Evolutionary conservation across 441 rosid genomes (phyloP), one percentile per base, ranked within the genome.

Genomic region (Eugenia klotzschiana): DNA sequence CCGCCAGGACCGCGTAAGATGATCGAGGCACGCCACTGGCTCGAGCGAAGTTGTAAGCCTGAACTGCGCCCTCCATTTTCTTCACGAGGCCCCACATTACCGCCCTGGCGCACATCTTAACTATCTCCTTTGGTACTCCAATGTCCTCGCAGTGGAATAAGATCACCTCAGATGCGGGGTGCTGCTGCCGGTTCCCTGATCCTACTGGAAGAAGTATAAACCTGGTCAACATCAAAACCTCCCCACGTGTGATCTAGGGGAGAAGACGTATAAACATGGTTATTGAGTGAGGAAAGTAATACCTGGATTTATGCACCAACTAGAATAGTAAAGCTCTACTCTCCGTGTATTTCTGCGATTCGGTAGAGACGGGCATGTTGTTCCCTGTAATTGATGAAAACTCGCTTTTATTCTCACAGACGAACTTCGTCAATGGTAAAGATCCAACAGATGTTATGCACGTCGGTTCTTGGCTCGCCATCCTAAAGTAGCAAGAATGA

Each of bases 61-160:
- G 87, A 49, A 83, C 6, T 10, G 80, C 87, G 0, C 55, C 43
- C 5, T 80, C 83, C 87, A 85, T 80, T 27, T 60, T 82, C 80
- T 79, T 85, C 0, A 85, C 77, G 6, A 85, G 50, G 40, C 87
- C 53, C 87, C 87, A 85, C 83, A 83, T 82, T 37, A 46, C 81
- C 0, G 85, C 85, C 56, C 85, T 52, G 46, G 84, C 85, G 5
- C 83, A 84, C 81, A 85, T 69, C 83, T 80, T 85, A 50, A 85
- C 40, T 18, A 85, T 72, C 51, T 85, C 87, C 33, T 80, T 82
- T 20, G 77, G 83, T 55, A 85, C 54, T 2, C 87, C 85, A 4
- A 72, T 27, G 57, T 85, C 87, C 73, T 85, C 87, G 46, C 27
- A 26, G 50, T 85, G 87, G 72, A 85, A 82, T 49, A 85, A 73